Evolutionary conservation across 495 filamentous ascomycete genomes (phyloP).

Genomic region (Bryoglossum gracile): DNA sequence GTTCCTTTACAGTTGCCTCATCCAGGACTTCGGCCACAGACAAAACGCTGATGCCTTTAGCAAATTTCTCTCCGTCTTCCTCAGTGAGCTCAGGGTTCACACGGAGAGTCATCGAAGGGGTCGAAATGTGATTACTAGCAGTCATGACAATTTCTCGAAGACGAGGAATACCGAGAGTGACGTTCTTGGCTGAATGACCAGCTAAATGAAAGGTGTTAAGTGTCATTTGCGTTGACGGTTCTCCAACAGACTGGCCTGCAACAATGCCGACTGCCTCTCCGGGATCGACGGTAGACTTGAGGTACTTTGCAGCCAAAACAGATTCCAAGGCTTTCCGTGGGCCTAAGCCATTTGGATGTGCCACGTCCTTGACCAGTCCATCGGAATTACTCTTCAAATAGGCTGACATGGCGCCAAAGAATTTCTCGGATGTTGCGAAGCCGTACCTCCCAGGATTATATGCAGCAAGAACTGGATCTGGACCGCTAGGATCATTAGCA

Average conservation of each 20-base stretch:
- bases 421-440: conserved; percentile 85
- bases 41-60: conserved; percentile 87
- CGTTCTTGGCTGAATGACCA: conserved; percentile 96
- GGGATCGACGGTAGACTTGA: conserved; percentile 88
- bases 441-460: conserved; percentile 69
- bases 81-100: conserved; percentile 64
- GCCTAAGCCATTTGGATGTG: conserved; percentile 41
- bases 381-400: conserved; percentile 76
- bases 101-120: conserved; percentile 84
- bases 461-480: conserved; percentile 68
- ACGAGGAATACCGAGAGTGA: conserved; percentile 95
- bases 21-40: conserved; percentile 81
- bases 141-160: conserved; percentile 99
- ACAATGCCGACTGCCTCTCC: conserved; percentile 98
- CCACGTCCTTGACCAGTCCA: conserved; percentile 70
- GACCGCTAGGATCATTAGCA: conserved; percentile 55
- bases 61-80: conserved; percentile 67
- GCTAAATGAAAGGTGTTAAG: conserved; percentile 99
- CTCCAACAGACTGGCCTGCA: conserved; percentile 91
- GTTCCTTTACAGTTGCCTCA: conserved; percentile 70
- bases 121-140: conserved; percentile 77
- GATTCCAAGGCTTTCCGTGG: conserved; percentile 71
- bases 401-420: conserved; percentile 51
- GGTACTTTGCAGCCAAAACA: conserved; percentile 82
- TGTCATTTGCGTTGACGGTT: conserved; percentile 99